phyloP scores from a whole-genome alignment of 1,139 yeast genomes.

The Taphrina communis region DNA sequence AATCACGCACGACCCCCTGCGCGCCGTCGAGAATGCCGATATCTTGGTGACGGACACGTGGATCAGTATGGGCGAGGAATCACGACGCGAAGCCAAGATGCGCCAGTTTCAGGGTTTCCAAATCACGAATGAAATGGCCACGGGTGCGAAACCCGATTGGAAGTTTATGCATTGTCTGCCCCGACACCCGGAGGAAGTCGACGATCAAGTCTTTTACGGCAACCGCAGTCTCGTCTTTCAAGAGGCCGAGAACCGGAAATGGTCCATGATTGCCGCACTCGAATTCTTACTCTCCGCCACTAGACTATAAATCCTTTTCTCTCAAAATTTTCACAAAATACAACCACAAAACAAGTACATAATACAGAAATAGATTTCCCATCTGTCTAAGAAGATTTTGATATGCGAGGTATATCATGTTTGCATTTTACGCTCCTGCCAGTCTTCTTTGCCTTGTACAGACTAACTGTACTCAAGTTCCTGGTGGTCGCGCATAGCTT shows the following conservation, averaged over 20 bases:
- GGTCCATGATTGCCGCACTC: conserved; percentile 93
- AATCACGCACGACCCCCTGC: conserved; percentile 72
- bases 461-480: not conserved
- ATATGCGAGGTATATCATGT: too few species aligned
- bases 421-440: too few species aligned
- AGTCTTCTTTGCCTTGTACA: too few species aligned
- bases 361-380: conserved; percentile 3
- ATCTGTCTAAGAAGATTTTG: too few species aligned
- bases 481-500: conserved; percentile 18
- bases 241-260: conserved; percentile 94
- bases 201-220: conserved; percentile 88
- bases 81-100: conserved; percentile 71
- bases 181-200: conserved; percentile 90
- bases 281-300: conserved; percentile 54
- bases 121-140: conserved; percentile 70
- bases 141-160: conserved; percentile 69
- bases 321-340: not conserved
- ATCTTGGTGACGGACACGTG: conserved; percentile 96
- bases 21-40: conserved; percentile 75
- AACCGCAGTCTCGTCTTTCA: conserved; percentile 84
- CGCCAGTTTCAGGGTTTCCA: conserved; percentile 86
- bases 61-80: conserved; percentile 97
- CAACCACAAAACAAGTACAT: not conserved
- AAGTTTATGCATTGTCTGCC: conserved; percentile 98
- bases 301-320: not conserved